Conservation (phyloP, 2,329 filamentous ascomycete genomes). For the Knoxdaviesia proteae region DNA sequence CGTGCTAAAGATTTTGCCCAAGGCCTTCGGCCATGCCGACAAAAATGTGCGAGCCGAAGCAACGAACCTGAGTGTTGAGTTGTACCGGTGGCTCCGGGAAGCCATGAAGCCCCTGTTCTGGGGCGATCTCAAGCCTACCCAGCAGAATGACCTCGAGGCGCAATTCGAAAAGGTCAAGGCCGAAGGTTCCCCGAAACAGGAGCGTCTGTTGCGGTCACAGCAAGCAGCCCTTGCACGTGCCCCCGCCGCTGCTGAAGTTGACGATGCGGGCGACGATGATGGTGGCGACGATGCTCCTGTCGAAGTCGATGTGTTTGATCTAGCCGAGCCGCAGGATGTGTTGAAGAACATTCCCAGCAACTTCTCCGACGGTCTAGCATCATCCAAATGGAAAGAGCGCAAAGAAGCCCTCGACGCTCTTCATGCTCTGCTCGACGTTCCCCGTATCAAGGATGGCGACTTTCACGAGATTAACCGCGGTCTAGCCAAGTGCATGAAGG, state of each 20-base stretch:
- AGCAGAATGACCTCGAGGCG: slow-evolving; percentile 83
- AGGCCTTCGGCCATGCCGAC: slow-evolving; percentile 87
- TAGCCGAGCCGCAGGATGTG: slow-evolving; percentile 76
- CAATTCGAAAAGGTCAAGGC: slow-evolving; percentile 86
- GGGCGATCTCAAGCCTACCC: slow-evolving; percentile 83
- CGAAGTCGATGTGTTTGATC: slow-evolving; percentile 63
- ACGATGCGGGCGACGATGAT: slow-evolving; percentile 32
- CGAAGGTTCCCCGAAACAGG: slow-evolving; percentile 73
- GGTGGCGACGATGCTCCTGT: slow-evolving; percentile 9
- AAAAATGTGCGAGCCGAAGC: slow-evolving; percentile 95
- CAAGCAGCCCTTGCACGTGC: slow-evolving; percentile 64
- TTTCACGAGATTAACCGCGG: slow-evolving; percentile 69
- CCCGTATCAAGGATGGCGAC: slow-evolving; percentile 75
- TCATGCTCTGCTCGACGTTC: slow-evolving; percentile 56
- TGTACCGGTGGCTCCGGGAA: slow-evolving; percentile 92
- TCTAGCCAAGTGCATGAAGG: slow-evolving; percentile 94
- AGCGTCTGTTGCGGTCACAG: slow-evolving; percentile 70
- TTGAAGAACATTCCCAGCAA: slow-evolving; percentile 60
- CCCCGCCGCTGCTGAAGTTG: slow-evolving; percentile 34
- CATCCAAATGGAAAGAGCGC: slow-evolving; percentile 94
- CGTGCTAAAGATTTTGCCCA: slow-evolving; percentile 69
- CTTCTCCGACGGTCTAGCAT: slow-evolving; percentile 65
- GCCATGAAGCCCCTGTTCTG: slow-evolving; percentile 98
- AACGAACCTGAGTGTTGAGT: slow-evolving; percentile 74
- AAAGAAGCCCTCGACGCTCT: slow-evolving; percentile 84